phyloP scores from a whole-genome alignment of 805 yeast genomes.

The Priceomyces castillae region DNA sequence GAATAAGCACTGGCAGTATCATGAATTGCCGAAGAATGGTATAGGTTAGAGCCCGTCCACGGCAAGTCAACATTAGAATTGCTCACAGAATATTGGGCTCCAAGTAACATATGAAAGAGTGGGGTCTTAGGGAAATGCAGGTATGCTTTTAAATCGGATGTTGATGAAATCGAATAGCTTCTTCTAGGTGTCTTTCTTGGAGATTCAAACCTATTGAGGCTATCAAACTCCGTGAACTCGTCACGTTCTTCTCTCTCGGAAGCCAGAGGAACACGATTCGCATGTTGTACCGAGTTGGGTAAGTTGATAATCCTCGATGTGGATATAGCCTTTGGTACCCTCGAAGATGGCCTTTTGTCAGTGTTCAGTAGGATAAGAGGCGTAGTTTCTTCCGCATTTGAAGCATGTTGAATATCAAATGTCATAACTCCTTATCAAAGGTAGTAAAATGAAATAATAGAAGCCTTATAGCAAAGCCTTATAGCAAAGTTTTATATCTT shows the following conservation, averaged over 20 bases:
- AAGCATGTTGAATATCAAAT: no score
- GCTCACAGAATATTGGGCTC: slow-evolving; percentile 28
- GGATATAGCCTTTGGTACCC: neutral
- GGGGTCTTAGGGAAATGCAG: slow-evolving; percentile 14
- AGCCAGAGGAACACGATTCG: neutral
- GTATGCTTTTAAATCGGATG: slow-evolving; percentile 2
- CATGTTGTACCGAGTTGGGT: neutral
- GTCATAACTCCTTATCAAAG: no score
- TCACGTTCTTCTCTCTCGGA: neutral
- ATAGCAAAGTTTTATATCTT: no score
- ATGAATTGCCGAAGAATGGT: slow-evolving; percentile 1
- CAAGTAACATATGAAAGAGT: slow-evolving; percentile 27
- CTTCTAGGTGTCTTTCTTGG: neutral
- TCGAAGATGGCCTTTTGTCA: neutral
- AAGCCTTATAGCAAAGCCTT: no score
- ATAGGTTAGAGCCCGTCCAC: slow-evolving; percentile 5
- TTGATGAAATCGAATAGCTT: slow-evolving; percentile 8
- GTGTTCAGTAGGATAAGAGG: neutral
- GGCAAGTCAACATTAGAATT: slow-evolving; percentile 22
- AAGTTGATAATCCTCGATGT: neutral
- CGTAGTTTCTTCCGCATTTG: neutral
- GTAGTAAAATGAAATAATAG: no score
- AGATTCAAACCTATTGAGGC: neutral
- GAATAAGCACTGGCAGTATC: slow-evolving; percentile 15
- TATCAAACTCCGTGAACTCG: neutral